Conservation (phyloP, 495 filamentous ascomycete species). For the Lichina pygmaea region DNA sequence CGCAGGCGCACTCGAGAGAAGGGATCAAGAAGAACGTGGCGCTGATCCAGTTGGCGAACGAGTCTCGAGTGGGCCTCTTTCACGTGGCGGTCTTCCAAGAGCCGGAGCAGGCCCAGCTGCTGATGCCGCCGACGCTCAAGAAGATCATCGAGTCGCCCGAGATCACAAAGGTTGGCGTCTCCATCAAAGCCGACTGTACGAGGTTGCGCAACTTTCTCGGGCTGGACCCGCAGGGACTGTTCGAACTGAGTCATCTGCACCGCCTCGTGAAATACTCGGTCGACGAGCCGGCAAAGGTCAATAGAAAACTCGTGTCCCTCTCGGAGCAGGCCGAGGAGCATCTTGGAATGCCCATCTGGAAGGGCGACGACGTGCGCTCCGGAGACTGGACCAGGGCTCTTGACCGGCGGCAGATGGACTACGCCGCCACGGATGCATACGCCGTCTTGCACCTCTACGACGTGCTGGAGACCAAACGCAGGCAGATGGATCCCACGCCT, state of each 20-base stretch:
- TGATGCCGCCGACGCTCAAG: slow-evolving; percentile 44
- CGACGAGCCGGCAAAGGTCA: slow-evolving; percentile 23
- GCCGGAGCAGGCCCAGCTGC: neutral
- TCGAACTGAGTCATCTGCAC: slow-evolving; percentile 62
- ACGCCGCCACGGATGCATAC: slow-evolving; percentile 67
- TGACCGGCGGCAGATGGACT: slow-evolving; percentile 38
- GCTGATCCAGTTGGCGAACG: slow-evolving; percentile 55
- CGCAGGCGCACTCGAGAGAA: slow-evolving; percentile 16
- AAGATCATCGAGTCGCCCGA: slow-evolving; percentile 39
- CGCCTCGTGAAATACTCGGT: slow-evolving; percentile 38
- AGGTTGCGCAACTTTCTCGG: slow-evolving; percentile 37
- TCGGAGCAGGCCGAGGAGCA: slow-evolving; percentile 40
- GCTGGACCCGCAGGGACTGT: slow-evolving; percentile 33
- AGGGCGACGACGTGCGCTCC: slow-evolving; percentile 35
- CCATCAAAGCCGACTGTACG: slow-evolving; percentile 29
- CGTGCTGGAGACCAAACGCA: slow-evolving; percentile 35
- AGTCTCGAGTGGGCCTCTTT: slow-evolving; percentile 55
- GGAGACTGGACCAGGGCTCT: slow-evolving; percentile 45
- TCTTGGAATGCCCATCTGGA: slow-evolving; percentile 50
- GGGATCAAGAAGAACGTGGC: slow-evolving; percentile 33
- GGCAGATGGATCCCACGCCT: slow-evolving; percentile 35
- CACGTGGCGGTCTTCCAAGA: slow-evolving; percentile 28
- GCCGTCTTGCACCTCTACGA: slow-evolving; percentile 49
- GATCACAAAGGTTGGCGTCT: slow-evolving; percentile 54
- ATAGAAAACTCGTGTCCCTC: slow-evolving; percentile 37